Evolutionary conservation across 2,329 filamentous ascomycete genomes (phyloP).

Genomic region (Daldinia sp.): DNA sequence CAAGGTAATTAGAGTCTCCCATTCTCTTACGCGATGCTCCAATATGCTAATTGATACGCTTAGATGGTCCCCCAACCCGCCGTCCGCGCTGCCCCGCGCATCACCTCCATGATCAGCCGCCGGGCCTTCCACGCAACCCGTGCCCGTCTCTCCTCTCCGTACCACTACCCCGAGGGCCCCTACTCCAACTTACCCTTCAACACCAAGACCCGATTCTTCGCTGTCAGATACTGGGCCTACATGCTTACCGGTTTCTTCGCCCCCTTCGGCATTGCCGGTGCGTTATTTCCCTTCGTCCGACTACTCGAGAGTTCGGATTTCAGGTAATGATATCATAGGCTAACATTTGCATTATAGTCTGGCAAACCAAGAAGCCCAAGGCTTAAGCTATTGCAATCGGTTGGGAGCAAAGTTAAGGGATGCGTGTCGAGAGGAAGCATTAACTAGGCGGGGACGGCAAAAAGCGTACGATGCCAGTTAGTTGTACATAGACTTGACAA

Average conservation of each 20-base stretch:
- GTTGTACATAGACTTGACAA: conserved; percentile 47
- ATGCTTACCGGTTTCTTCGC: conserved; percentile 66
- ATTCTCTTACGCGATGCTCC: neutral
- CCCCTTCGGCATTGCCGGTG: conserved; percentile 74
- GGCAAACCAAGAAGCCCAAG: conserved; percentile 63
- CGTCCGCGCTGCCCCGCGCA: conserved; percentile 69
- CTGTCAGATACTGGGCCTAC: conserved; percentile 84
- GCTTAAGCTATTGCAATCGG: conserved; percentile 48
- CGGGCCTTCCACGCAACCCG: conserved; percentile 95
- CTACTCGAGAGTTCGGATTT: neutral
- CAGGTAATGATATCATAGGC: conserved; percentile 17
- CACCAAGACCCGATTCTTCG: conserved; percentile 88
- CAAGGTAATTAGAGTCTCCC: conserved; percentile 40
- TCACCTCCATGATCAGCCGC: conserved; percentile 80
- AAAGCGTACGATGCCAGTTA: conserved; percentile 37
- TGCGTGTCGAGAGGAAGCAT: conserved; percentile 7
- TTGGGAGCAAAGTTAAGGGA: neutral
- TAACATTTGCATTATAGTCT: conserved; percentile 57
- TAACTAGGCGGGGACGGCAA: conserved; percentile 18
- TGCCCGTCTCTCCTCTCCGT: conserved; percentile 85
- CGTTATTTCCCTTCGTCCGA: conserved; percentile 52
- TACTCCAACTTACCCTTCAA: conserved; percentile 98
- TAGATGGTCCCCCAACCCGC: conserved; percentile 85
- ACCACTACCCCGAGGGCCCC: conserved; percentile 98
- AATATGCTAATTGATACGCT: conserved; percentile 57